A percentile compares a stretch with the other conserved stretches of the same genome.
Evolutionary conservation across 1,284 basidiomycete species (phyloP).

Genomic region (Heterobasidion occidentale): DNA sequence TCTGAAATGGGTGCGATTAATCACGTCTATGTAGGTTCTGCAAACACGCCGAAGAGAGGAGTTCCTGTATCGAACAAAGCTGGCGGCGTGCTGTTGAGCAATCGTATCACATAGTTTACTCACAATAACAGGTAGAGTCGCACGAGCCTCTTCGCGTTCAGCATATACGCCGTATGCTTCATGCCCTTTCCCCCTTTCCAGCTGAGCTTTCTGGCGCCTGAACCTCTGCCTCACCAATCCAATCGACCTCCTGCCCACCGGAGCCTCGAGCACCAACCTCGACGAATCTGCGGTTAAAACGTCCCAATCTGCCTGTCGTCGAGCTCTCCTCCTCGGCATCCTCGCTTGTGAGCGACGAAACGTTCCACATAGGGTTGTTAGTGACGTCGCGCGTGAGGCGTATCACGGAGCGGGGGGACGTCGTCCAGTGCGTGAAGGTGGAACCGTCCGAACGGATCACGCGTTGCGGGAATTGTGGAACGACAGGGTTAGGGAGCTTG

Average conservation of each 20-base stretch:
- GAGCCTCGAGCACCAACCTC: slow-evolving; percentile 10
- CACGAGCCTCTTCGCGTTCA: too few species aligned
- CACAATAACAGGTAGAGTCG: too few species aligned
- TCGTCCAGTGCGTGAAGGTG: slow-evolving; percentile 79
- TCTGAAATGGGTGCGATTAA: too few species aligned
- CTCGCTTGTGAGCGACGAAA: slow-evolving; percentile 31
- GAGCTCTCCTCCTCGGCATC: slow-evolving; percentile 58
- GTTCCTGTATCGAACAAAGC: too few species aligned
- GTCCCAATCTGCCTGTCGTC: slow-evolving; percentile 67
- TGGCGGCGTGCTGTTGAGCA: too few species aligned
- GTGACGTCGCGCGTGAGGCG: slow-evolving; percentile 78
- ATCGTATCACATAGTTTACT: too few species aligned
- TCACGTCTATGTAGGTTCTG: too few species aligned
- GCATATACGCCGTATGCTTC: too few species aligned
- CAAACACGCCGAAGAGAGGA: too few species aligned
- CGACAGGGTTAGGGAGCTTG: slow-evolving; percentile 69
- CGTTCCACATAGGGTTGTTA: slow-evolving; percentile 79
- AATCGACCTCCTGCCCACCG: slow-evolving; percentile 26
- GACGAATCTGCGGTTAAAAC: slow-evolving; percentile 70
- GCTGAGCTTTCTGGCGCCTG: too few species aligned
- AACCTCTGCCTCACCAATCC: slow-evolving; percentile 22
- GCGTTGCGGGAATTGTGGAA: slow-evolving; percentile 77
- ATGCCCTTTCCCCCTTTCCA: too few species aligned
- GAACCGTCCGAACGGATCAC: slow-evolving; percentile 84
- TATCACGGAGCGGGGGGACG: slow-evolving; percentile 70